Conservation (phyloP, 805 yeast genomes). For the Saccharomycopsis vini region DNA sequence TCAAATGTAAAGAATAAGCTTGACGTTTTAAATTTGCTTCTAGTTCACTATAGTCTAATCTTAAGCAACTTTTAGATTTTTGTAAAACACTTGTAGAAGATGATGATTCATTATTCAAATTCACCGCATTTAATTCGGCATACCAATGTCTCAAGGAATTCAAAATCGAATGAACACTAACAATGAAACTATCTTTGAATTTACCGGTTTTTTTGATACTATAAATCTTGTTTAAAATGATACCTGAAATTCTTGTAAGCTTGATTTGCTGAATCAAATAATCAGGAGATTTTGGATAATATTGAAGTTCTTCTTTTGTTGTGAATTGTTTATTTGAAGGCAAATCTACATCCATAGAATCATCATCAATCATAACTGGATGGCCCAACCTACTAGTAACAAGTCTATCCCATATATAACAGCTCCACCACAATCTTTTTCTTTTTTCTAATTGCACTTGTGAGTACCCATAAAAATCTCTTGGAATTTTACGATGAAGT, state of each 20-base stretch:
- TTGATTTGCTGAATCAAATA: slow-evolving; percentile 9
- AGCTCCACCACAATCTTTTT: slow-evolving; percentile 14
- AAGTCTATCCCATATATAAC: slow-evolving; percentile 13
- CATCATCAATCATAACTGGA: slow-evolving; percentile 17
- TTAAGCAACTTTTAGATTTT: not conserved
- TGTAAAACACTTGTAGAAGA: too few species aligned
- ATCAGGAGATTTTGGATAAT: slow-evolving; percentile 3
- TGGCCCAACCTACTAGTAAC: slow-evolving; percentile 14
- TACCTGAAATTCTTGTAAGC: slow-evolving; percentile 8
- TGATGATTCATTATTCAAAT: not conserved
- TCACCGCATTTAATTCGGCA: not conserved
- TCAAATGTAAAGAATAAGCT: slow-evolving; percentile 11
- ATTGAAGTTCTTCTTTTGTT: not conserved
- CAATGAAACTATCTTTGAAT: slow-evolving; percentile 11
- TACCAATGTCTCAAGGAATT: slow-evolving; percentile 11
- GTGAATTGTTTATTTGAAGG: not conserved
- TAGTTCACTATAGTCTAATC: not conserved
- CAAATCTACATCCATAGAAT: slow-evolving; percentile 10
- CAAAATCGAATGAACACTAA: slow-evolving; percentile 11
- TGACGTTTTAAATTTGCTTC: slow-evolving; percentile 4
- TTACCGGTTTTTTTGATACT: not conserved
- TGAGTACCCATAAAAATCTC: too few species aligned
- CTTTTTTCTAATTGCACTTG: slow-evolving; percentile 8
- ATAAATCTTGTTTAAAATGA: slow-evolving; percentile 13
- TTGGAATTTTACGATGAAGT: slow-evolving; percentile 7